Evolutionary conservation across 129 eudicot species (phyloP), one percentile per base, ranked within the genome.

Genomic region (Sambucus nigra): DNA sequence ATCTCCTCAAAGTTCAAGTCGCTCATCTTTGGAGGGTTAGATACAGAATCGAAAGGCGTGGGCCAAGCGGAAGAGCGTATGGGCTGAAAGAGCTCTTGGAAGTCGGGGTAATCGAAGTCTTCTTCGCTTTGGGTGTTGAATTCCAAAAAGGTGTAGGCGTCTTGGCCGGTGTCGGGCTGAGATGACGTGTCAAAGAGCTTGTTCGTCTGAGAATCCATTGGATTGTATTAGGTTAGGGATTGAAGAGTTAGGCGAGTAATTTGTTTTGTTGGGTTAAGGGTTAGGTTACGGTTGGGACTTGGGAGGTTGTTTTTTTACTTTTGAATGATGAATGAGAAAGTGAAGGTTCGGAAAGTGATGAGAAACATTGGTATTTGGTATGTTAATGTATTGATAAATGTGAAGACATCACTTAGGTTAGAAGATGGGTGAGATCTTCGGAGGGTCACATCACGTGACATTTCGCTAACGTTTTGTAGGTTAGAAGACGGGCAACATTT

Each of bases 151-250:
- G 97, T 84, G 72, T 88, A 88, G 15, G 97, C 94, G 61, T 88
- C 96, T 76, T 72, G 68, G 47, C 82, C 87, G 21, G 94, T 77
- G 75, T 84, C 94, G 25, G 97, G 97, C 76, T 88, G 97, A 15
- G 97, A 88, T 18, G 94, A 87, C 60, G 97, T 88, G 31, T 84
- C 97, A 80, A 63, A 88, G 52, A 88, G 79, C 54, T 86, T 82
- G 76, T 57, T 35, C 18, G 79, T 51, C 60, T 78, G 91, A 11
- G 91, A 72, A 69, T 86, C 95, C 95, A 86, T 83, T 50, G 40
- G 41, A 14, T 55, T 55, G 18, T 27, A 24, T 53, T 28, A 55
- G 47, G 47, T n/a, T n/a, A n/a, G n/a, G n/a, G n/a, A n/a, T n/a
- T n/a, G n/a, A n/a, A n/a, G n/a, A n/a, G n/a, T n/a, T n/a, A n/a